Conservation (phyloP, 257 asterid genomes). For the Agastache rugosa region DNA sequence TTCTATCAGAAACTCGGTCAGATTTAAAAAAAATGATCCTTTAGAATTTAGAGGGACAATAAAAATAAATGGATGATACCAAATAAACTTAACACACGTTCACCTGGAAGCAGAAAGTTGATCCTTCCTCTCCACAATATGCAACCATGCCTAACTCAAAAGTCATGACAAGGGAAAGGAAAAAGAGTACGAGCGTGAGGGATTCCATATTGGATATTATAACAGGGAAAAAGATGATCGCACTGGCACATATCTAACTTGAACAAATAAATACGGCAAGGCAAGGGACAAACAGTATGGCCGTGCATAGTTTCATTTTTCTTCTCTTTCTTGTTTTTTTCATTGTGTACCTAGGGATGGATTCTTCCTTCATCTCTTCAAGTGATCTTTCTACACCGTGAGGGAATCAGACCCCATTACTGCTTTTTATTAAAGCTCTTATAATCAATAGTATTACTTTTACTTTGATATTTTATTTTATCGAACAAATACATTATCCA, state of each 20-base stretch:
- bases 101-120: conserved; percentile 79
- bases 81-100: conserved; percentile 19
- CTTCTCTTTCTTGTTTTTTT: neutral
- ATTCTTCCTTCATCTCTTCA: neutral
- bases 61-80: conserved; percentile 21
- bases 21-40: too few relatives aligned
- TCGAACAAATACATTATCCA: neutral
- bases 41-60: conserved; percentile 5
- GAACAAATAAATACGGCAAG: too few relatives aligned
- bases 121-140: conserved; percentile 89
- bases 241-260: neutral
- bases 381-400: neutral
- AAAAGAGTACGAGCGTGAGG: conserved; percentile 4
- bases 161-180: conserved; percentile 17
- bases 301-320: neutral
- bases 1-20: too few relatives aligned
- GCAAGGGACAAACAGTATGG: neutral
- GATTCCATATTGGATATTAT: neutral
- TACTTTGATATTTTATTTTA: too few relatives aligned
- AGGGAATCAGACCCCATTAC: neutral
- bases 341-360: neutral
- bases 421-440: too few relatives aligned
- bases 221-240: neutral
- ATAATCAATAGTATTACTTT: too few relatives aligned
- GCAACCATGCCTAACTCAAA: conserved; percentile 72